Percentiles rank a stretch among this genome's conserved stretches.
Evolutionary conservation across 2,329 filamentous ascomycete genomes (phyloP).

Genomic region (Cladorrhinum sp.): DNA sequence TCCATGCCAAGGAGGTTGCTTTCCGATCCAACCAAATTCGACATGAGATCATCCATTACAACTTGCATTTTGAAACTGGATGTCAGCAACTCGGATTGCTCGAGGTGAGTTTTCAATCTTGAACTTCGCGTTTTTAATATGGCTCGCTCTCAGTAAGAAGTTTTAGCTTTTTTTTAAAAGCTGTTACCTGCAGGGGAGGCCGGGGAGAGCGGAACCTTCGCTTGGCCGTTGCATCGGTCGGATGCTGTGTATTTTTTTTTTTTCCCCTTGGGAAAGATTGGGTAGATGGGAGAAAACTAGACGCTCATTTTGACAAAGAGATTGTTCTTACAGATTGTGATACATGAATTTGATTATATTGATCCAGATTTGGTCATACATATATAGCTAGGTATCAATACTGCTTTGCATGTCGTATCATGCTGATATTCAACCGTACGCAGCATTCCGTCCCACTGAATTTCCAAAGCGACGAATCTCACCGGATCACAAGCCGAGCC

Average conservation of each 20-base stretch:
- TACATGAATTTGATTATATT: background rate
- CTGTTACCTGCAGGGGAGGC: background rate
- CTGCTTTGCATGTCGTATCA: background rate
- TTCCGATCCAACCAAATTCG: no score
- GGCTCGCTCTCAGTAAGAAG: background rate
- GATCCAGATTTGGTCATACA: background rate
- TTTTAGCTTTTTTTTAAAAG: background rate
- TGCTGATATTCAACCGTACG: background rate
- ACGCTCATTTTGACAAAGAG: background rate
- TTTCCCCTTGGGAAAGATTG: no score
- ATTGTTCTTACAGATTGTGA: background rate
- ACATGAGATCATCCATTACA: no score
- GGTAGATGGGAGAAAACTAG: background rate
- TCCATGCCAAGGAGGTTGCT: no score
- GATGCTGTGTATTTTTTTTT: background rate
- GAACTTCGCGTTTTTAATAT: background rate
- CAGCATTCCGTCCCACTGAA: background rate
- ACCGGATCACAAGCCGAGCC: background rate
- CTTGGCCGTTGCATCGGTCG: background rate
- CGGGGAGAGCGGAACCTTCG: background rate
- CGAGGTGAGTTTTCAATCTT: background rate
- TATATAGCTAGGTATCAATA: background rate
- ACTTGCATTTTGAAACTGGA: no score
- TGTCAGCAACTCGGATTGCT: background rate
- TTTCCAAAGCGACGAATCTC: background rate